Percentiles rank a stretch among this genome's conserved stretches.
Evolutionary conservation across 1,284 basidiomycete genomes (phyloP).

Genomic region (Rhodotorula sp.): DNA sequence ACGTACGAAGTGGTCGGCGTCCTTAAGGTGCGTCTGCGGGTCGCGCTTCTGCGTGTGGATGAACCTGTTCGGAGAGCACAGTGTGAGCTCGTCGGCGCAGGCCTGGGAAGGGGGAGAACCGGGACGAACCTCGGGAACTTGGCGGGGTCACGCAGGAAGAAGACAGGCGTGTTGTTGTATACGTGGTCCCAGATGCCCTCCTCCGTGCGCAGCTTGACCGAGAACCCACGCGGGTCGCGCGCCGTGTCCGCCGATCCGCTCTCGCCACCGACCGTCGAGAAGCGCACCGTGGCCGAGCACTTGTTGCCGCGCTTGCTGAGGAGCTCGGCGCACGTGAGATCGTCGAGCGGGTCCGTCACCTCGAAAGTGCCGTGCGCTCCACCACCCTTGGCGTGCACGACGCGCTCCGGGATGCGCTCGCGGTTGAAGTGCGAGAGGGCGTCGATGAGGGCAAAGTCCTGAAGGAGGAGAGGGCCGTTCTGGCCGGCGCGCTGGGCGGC

Average conservation of each 20-base stretch:
- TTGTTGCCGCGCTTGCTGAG: constrained; percentile 71
- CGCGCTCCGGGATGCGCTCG: constrained; percentile 63
- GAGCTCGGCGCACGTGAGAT: constrained; percentile 72
- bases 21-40: constrained; percentile 83
- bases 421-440: constrained; percentile 33
- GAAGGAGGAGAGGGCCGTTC: constrained; percentile 79
- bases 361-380: constrained; percentile 93
- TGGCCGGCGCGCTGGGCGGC: constrained; percentile 67
- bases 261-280: constrained; percentile 73
- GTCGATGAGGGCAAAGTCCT: constrained; percentile 74
- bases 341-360: constrained; percentile 72
- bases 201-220: constrained; percentile 84
- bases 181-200: constrained; percentile 91
- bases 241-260: constrained; percentile 84
- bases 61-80: constrained; percentile 65
- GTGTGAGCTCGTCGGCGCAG: constrained; percentile 66
- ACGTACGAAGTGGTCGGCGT: constrained; percentile 55
- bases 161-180: constrained; percentile 47
- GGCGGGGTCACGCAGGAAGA: constrained; percentile 53
- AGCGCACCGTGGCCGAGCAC: constrained; percentile 71
- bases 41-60: constrained; percentile 94
- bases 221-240: constrained; percentile 88
- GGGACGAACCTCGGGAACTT: constrained; percentile 82
- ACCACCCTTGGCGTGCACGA: constrained; percentile 82
- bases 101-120: constrained; percentile 87